Percentiles rank a stretch among this genome's conserved stretches.
Conservation (phyloP, 768 basidiomycete species). For the Calvatia gigantea region DNA sequence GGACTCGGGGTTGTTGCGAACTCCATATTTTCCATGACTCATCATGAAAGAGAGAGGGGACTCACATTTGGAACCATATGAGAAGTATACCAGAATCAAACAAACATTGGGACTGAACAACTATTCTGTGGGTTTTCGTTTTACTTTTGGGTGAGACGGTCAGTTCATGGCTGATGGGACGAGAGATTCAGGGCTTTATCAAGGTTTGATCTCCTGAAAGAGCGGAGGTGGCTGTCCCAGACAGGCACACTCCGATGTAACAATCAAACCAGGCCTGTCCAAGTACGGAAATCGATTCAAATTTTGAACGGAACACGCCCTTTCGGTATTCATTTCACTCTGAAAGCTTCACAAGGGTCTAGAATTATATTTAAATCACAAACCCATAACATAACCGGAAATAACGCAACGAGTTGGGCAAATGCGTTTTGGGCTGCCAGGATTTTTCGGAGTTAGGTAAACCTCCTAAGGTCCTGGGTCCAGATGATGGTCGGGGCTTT, state of each 20-base stretch:
- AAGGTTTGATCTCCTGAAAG: slow-evolving; percentile 28
- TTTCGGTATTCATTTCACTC: slow-evolving; percentile 23
- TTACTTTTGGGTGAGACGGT: not conserved
- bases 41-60: too few relatives aligned
- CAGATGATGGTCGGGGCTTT: slow-evolving; percentile 6
- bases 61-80: too few relatives aligned
- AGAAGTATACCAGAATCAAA: too few relatives aligned
- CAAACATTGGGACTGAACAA: too few relatives aligned
- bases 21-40: too few relatives aligned
- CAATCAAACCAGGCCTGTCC: not conserved
- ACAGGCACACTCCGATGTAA: slow-evolving; percentile 24
- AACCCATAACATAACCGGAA: not conserved
- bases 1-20: too few relatives aligned
- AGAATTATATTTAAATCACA: slow-evolving; percentile 1
- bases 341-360: slow-evolving; percentile 10
- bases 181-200: not conserved
- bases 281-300: not conserved
- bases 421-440: not conserved
- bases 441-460: slow-evolving; percentile 10
- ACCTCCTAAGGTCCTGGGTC: not conserved
- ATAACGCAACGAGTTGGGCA: not conserved
- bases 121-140: not conserved
- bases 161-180: not conserved
- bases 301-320: slow-evolving; percentile 7
- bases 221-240: slow-evolving; percentile 38